Base-by-base conservation (phyloP, 192 early-diverging fungal genomes). In the Coemansia sp. region DNA sequence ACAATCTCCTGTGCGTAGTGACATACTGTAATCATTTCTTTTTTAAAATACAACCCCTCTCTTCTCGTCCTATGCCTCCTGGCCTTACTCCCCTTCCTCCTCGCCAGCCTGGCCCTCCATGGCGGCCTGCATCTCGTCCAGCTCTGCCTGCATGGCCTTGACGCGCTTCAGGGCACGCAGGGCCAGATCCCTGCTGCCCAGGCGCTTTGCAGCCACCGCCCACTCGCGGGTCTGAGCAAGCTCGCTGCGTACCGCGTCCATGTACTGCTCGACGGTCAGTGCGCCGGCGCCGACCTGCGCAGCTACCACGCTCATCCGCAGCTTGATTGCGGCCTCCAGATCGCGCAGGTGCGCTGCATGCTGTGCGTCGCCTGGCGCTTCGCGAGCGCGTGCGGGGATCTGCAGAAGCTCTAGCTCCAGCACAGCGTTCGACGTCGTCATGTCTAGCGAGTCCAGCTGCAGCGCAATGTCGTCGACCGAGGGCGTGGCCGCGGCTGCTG, bases 121-220 rank as follows among this genome's bases (percentile, higher is more conserved):
- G 0, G 70, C 70, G 1, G 58, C 53, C 30, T 44, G 30, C 70
- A 73, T 73, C n/a, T 73, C 63, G 27, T 37, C 23, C 5, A 73
- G 38, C 46, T 73, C 70, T 24, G n/a, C 36, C 40, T 65, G 70
- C 70, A 73, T 73, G 11, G 58, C 55, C 46, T 73, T 73, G 30
- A 61, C 58, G 24, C 70, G 63, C 30, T 54, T 55, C 37, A 73
- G 45, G 11, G 70, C 63, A 7, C 70, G 70, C 28, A 62, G 23
- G 4, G 70, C 70, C 33, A 73, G 45, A 29, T 73, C 70, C 46
- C 44, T 66, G 17, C 55, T 53, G 14, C 58, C 63, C 3, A 19
- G 33, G 3, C 37, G 49, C 35, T 73, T 73, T 10, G 70, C 70
- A 1, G 58, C 35, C 30, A 73, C 34, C 29, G 63, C 70, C 70